Percentiles rank a stretch among this genome's conserved stretches.
Conservation (phyloP, 768 basidiomycete genomes). For the Hygrophorus pudorinus region DNA sequence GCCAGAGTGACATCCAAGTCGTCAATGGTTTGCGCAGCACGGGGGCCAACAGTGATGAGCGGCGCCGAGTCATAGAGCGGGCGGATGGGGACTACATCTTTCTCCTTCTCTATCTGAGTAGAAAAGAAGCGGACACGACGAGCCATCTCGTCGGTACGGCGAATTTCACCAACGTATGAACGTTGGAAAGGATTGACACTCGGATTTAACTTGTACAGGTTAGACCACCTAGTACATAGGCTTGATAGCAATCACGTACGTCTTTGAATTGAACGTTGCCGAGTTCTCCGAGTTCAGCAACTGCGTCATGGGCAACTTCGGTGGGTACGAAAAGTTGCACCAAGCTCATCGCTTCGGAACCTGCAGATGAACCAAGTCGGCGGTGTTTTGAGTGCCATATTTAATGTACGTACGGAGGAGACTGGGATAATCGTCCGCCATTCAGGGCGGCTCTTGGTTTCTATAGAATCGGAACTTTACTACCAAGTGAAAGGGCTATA, state of each 20-base stretch:
- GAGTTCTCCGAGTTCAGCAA: slow-evolving; percentile 89
- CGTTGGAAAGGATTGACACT: slow-evolving; percentile 96
- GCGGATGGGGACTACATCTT: slow-evolving; percentile 72
- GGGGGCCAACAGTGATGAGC: slow-evolving; percentile 82
- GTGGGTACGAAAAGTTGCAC: slow-evolving; percentile 95
- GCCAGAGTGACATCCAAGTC: slow-evolving; percentile 81
- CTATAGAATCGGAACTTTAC: too few relatives aligned
- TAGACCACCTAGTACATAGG: slow-evolving; percentile 4
- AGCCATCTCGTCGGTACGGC: slow-evolving; percentile 92
- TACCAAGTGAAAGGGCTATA: too few relatives aligned
- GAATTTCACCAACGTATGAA: slow-evolving; percentile 93
- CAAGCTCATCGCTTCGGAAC: slow-evolving; percentile 96
- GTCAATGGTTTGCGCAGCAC: slow-evolving; percentile 88
- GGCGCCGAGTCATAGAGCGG: slow-evolving; percentile 82
- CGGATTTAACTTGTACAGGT: slow-evolving; percentile 67
- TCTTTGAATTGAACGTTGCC: slow-evolving; percentile 98
- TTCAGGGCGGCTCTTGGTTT: slow-evolving; percentile 18
- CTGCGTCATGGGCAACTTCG: slow-evolving; percentile 96
- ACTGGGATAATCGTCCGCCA: slow-evolving; percentile 77
- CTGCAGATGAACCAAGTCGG: slow-evolving; percentile 28
- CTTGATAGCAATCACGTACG: slow-evolving; percentile 33
- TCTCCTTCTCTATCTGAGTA: slow-evolving; percentile 78
- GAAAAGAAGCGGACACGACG: slow-evolving; percentile 88
- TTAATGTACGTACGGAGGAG: slow-evolving; percentile 59
- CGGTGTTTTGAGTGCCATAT: not conserved